Conservation (phyloP, 225 moss, liverwort and hornwort genomes). For the Bryoerythrophyllum caledonicum region DNA sequence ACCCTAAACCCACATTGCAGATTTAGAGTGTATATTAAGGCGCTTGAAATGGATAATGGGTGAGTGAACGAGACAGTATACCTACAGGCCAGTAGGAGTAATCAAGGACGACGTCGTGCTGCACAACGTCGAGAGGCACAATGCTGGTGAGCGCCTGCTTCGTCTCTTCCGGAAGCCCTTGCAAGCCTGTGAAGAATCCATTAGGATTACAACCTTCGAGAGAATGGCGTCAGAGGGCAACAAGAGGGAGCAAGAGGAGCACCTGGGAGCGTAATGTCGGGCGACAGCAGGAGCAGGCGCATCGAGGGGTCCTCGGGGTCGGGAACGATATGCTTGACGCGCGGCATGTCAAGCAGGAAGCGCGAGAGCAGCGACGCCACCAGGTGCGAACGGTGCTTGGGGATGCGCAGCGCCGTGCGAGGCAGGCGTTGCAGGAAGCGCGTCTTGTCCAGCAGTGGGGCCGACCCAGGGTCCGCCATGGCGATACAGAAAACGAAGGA, state of each 20-base stretch:
- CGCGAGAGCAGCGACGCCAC: constrained; percentile 63
- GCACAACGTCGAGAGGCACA: constrained; percentile 59
- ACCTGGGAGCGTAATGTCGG: constrained; percentile 32
- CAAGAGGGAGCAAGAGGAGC: not conserved
- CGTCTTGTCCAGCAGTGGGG: constrained; percentile 51
- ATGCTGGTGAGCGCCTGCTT: constrained; percentile 46
- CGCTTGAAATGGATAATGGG: not conserved
- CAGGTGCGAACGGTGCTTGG: constrained; percentile 68
- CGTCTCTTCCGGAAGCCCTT: constrained; percentile 67
- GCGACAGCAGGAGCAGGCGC: constrained; percentile 76
- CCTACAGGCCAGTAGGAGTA: constrained; percentile 92
- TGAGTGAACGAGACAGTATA: constrained; percentile 32
- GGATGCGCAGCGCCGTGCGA: constrained; percentile 70
- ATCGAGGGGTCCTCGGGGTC: constrained; percentile 58
- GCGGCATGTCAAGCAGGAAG: constrained; percentile 67
- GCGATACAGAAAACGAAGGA: not conserved
- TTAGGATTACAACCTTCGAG: not conserved
- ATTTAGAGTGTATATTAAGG: not conserved
- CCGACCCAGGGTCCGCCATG: constrained; percentile 22
- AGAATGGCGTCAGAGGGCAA: not conserved
- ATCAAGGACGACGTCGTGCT: constrained; percentile 79
- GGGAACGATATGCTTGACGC: constrained; percentile 86
- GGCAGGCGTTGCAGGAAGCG: constrained; percentile 61
- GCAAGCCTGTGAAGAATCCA: constrained; percentile 25
- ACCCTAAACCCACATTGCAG: not conserved